A percentile compares a stretch with the other conserved stretches of the same genome.
phyloP scores from a whole-genome alignment of 306 rosid genomes.

The Pterocarpus macrocarpus region DNA sequence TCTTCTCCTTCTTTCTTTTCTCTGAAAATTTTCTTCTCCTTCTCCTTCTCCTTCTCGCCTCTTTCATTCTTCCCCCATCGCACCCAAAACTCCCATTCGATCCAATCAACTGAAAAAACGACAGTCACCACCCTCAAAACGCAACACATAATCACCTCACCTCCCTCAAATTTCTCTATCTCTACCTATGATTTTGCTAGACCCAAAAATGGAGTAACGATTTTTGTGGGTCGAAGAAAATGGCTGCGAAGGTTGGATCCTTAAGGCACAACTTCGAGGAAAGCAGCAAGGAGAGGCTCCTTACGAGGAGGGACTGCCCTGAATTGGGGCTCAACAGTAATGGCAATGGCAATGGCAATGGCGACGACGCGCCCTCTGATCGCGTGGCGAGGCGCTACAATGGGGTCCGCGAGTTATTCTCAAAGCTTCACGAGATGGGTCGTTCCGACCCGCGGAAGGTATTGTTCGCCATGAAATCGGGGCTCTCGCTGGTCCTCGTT shows the following conservation, averaged over 20 bases:
- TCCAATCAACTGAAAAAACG: no score
- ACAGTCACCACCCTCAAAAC: not conserved
- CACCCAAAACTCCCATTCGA: no score
- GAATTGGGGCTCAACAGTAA: constrained; percentile 51
- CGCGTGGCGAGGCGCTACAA: constrained; percentile 30
- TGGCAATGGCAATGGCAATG: no score
- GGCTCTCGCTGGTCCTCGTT: constrained; percentile 54
- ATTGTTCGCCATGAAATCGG: constrained; percentile 63
- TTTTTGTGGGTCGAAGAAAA: not conserved
- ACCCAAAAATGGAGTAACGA: not conserved
- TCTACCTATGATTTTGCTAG: not conserved
- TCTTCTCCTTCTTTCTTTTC: not conserved
- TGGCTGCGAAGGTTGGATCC: constrained; percentile 58
- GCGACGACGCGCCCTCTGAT: constrained; percentile 43
- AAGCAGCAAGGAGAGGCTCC: constrained; percentile 63
- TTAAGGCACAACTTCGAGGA: constrained; percentile 44
- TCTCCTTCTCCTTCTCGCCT: not conserved
- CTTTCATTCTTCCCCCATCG: not conserved
- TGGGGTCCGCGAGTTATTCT: constrained; percentile 11
- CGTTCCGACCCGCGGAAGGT: constrained; percentile 64
- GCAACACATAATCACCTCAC: not conserved
- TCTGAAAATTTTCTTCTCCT: no score
- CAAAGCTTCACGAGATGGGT: constrained; percentile 60
- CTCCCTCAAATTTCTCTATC: not conserved
- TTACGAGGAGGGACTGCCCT: constrained; percentile 51